Base-by-base conservation (phyloP, 352 stramenopile species). In the Phytophthora melonis region DNA sequence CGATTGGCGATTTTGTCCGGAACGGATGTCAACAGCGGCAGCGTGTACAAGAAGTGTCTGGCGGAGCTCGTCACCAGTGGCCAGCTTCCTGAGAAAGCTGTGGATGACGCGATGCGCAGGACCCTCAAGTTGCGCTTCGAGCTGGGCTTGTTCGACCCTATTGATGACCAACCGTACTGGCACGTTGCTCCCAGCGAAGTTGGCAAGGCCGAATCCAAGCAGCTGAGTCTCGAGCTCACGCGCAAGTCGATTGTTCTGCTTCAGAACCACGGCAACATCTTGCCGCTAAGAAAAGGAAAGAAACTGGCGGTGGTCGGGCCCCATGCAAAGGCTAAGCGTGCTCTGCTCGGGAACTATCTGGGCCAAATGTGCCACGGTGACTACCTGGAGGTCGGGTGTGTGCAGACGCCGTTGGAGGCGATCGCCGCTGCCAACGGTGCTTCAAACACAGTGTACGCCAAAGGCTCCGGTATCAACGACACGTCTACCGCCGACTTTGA, bases 181-280 rank as follows among this genome's bases (percentile, higher is more conserved):
- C 74, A 95, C 43, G 84, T 96, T 10, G 23, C 79, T 14, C 80
- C 88, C 0, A 88, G 74, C 9, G 87, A 93, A 41, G 84, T 98
- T 8, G 89, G 93, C 74, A 96, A 86, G 50, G 66, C 75, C 1
- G 75, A 65, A 52, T 82, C 93, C 39, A 84, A 88, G 34, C 49
- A 80, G 34, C 62, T 98, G 23, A 93, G 91, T 57, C 64, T 95
- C 5, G 77, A 95, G 3, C 79, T 93, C 25, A 87, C 90, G n/a
- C 75, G 79, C 19, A 92, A 98, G 72, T 97, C 86, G 43, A 84
- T 99, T n/a, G 91, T 99, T 19, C 76, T 99, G 14, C 79, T 99
- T 13, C 96, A 98, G 77, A 99, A 99, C 76, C 66, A 86, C 5
- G 74, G 82, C 7, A 68, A 82, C 5, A 72, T 85, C 5, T 79